These are phyloP conservation scores for Boletus smithii DNA, from an alignment of 1,284 basidiomycete genomes.

Conservation along the genomic window DNA sequence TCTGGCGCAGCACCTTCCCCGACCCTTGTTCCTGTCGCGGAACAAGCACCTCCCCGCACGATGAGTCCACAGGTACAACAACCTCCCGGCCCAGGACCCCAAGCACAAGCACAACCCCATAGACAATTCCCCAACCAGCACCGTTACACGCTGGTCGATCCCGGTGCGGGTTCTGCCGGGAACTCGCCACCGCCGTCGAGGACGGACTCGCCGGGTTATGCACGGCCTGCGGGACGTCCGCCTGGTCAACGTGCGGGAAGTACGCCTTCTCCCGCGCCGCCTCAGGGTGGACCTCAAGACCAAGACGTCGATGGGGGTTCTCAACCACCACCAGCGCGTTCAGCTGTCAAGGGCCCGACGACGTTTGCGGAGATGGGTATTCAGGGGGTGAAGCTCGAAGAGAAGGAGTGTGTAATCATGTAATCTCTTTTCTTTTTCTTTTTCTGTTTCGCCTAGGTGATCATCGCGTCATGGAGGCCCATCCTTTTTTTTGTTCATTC, in stretches of 20 bases:
- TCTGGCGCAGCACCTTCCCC: not conserved
- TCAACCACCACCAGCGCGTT: slow-evolving; percentile 4
- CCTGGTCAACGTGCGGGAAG: slow-evolving; percentile 27
- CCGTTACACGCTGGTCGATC: slow-evolving; percentile 43
- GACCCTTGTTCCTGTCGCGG: slow-evolving; percentile 14
- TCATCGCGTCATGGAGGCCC: no score
- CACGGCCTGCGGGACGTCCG: slow-evolving; percentile 25
- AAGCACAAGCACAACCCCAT: not conserved
- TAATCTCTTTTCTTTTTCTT: slow-evolving; percentile 32
- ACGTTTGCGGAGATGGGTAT: slow-evolving; percentile 96
- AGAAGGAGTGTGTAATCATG: slow-evolving; percentile 83
- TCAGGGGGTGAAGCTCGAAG: slow-evolving; percentile 65
- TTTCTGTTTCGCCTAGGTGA: not conserved
- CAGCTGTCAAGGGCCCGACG: slow-evolving; percentile 48
- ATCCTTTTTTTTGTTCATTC: no score
- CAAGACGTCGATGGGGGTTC: not conserved
- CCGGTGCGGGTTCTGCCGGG: slow-evolving; percentile 23
- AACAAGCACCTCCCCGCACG: slow-evolving; percentile 7
- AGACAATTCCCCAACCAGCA: slow-evolving; percentile 34
- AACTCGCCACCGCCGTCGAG: slow-evolving; percentile 10
- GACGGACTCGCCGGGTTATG: slow-evolving; percentile 26
- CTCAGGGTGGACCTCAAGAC: slow-evolving; percentile 8
- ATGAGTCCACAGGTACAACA: slow-evolving; percentile 14
- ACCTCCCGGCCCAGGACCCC: slow-evolving; percentile 8
- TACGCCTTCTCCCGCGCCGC: slow-evolving; percentile 11